Base-by-base conservation (phyloP, 495 filamentous ascomycete species). In the Penicillium turbatum region DNA sequence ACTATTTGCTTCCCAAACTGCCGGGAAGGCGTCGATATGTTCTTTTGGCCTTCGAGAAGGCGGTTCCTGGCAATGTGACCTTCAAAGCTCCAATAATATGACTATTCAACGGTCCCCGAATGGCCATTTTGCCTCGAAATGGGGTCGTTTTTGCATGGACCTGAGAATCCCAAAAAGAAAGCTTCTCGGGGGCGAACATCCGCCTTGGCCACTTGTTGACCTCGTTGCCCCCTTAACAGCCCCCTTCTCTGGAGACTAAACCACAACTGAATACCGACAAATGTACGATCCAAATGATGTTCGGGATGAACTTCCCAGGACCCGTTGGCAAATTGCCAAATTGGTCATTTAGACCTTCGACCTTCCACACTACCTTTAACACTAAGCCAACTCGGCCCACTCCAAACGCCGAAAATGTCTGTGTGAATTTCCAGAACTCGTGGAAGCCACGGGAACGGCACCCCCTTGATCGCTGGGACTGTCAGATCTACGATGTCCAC, bases 21-120 rank as follows among this genome's bases (percentile, higher is more conserved):
- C 44, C 56, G 60, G 60, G 54, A 56, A 37, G 44, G 45, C 49
- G 56, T 57, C 54, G 56, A 46, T 48, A 27, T 50, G 40, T 60
- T 62, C 60, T 51, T 54, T 54, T 8, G 55, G 16, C 41, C 57
- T 66, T 66, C 63, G 39, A 60, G 61, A 66, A 62, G 56, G 59
- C 35, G 34, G 48, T 40, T 54, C 47, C 46, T 34, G 21, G 32
- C 10, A 34, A 34, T 38, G 48, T 39, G 24, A 50, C 26, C 37
- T 43, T 27, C 42, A 24, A 51, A 57, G 21, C 45, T 51, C 13
- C 38, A 47, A 10, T 34, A 53, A 24, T 43, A 44, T 12, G 55
- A 54, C 48, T 49, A 67, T 35, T 40, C 41, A 53, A 56, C 30
- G 38, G 8, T 36, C 36, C 51, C 54, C 34, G 21, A 49, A 38